Evolutionary conservation across 2,329 filamentous ascomycete species (phyloP).

Genomic region (Colletotrichum paranaense): DNA sequence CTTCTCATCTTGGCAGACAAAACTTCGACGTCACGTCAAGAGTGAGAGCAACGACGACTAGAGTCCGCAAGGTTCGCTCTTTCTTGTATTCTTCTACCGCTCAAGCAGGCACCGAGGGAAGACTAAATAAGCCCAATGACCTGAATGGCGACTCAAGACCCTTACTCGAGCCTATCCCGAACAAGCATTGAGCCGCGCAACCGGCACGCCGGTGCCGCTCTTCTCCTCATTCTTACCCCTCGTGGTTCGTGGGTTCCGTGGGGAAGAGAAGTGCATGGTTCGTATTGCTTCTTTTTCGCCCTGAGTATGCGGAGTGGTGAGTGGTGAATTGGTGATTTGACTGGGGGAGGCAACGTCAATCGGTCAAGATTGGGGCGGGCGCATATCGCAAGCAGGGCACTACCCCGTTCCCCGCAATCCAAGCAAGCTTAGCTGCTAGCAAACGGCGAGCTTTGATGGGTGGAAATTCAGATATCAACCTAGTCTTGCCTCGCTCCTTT

Average conservation of each 20-base stretch:
- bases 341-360: not conserved
- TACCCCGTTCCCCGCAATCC: conserved; percentile 14
- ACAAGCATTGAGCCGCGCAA: conserved; percentile 6
- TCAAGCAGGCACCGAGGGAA: not conserved
- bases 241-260: not conserved
- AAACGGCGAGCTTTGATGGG: conserved; percentile 16
- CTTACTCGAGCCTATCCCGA: conserved; percentile 3
- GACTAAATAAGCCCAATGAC: not conserved
- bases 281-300: not conserved
- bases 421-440: not conserved
- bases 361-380: not conserved
- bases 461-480: conserved; percentile 10
- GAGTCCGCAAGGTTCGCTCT: not conserved
- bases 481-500: not conserved
- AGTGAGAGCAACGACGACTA: not conserved
- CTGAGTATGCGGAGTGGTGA: not conserved
- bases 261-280: not conserved
- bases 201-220: conserved; percentile 14
- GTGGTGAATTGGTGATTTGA: no score
- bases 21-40: not conserved
- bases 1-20: conserved; percentile 15
- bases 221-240: conserved; percentile 10
- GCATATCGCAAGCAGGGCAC: conserved; percentile 9
- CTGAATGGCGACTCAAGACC: not conserved
- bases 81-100: not conserved